These are phyloP conservation scores for Madurella mycetomatis DNA, from an alignment of 2,329 filamentous ascomycete genomes.

Conservation along the genomic window DNA sequence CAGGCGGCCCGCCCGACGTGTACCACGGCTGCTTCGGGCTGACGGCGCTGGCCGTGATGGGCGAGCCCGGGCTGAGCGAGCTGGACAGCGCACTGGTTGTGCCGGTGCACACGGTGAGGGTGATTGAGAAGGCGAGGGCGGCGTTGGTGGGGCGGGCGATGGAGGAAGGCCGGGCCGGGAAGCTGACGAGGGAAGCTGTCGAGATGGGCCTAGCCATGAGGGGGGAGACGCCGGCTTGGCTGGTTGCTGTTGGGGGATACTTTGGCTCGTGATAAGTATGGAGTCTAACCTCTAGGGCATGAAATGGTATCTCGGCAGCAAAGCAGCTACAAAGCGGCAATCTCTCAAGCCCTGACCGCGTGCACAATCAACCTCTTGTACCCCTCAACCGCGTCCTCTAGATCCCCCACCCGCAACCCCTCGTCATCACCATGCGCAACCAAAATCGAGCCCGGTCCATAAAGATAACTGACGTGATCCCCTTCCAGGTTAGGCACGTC, in stretches of 20 bases:
- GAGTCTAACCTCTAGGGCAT: not conserved
- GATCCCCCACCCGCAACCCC: conserved; percentile 66
- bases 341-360: conserved; percentile 34
- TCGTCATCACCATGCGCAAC: conserved; percentile 86
- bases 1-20: conserved; percentile 66
- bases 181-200: conserved; percentile 6
- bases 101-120: conserved; percentile 53
- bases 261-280: not conserved
- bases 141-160: conserved; percentile 30
- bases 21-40: conserved; percentile 89
- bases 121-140: conserved; percentile 45
- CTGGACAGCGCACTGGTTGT: conserved; percentile 76
- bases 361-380: conserved; percentile 68
- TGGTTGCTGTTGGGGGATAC: not conserved
- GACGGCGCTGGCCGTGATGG: conserved; percentile 69
- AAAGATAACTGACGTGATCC: conserved; percentile 62
- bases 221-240: conserved; percentile 17
- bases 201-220: conserved; percentile 20
- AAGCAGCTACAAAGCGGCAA: not conserved
- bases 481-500: conserved; percentile 77
- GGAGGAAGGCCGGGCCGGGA: not conserved
- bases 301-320: not conserved
- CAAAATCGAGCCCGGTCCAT: conserved; percentile 69
- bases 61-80: conserved; percentile 62
- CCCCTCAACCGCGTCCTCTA: conserved; percentile 73